Conservation (phyloP, 2,329 filamentous ascomycete genomes). For the Tolypocladium sp. region DNA sequence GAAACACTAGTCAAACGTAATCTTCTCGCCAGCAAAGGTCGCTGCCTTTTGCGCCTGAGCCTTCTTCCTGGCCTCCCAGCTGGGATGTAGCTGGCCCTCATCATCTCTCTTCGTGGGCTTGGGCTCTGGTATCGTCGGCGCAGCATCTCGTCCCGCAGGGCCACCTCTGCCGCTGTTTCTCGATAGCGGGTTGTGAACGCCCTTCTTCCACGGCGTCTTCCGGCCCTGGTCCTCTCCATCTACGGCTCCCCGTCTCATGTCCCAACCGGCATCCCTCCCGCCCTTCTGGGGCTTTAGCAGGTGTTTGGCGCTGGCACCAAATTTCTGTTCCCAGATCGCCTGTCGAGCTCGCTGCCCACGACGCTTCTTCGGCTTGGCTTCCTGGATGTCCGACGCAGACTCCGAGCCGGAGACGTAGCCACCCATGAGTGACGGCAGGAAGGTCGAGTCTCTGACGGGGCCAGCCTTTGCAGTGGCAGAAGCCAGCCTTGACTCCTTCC, state of each 20-base stretch:
- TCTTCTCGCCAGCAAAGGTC: slow-evolving; percentile 12
- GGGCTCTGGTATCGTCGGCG: slow-evolving; percentile 11
- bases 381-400: slow-evolving; percentile 57
- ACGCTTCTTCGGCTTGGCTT: slow-evolving; percentile 57
- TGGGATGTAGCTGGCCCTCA: slow-evolving; percentile 43
- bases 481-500: slow-evolving; percentile 8
- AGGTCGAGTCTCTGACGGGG: slow-evolving; percentile 39
- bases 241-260: slow-evolving; percentile 45
- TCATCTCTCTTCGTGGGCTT: slow-evolving; percentile 33
- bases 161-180: slow-evolving; percentile 6
- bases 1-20: slow-evolving; percentile 13
- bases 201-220: slow-evolving; percentile 44
- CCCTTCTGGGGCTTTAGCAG: slow-evolving; percentile 29
- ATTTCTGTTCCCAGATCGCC: slow-evolving; percentile 75
- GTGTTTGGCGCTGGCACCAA: slow-evolving; percentile 61
- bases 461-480: slow-evolving; percentile 9
- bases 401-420: slow-evolving; percentile 74
- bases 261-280: slow-evolving; percentile 45
- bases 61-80: slow-evolving; percentile 15
- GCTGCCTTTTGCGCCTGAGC: slow-evolving; percentile 10
- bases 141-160: slow-evolving; percentile 1
- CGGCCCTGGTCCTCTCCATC: slow-evolving; percentile 26
- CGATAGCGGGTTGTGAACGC: slow-evolving; percentile 28
- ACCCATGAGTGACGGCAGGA: slow-evolving; percentile 68
- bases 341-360: slow-evolving; percentile 71